Percentiles rank a stretch among this genome's conserved stretches.
Evolutionary conservation across 768 basidiomycete genomes (phyloP).

Genomic region (Favolaschia claudopus): DNA sequence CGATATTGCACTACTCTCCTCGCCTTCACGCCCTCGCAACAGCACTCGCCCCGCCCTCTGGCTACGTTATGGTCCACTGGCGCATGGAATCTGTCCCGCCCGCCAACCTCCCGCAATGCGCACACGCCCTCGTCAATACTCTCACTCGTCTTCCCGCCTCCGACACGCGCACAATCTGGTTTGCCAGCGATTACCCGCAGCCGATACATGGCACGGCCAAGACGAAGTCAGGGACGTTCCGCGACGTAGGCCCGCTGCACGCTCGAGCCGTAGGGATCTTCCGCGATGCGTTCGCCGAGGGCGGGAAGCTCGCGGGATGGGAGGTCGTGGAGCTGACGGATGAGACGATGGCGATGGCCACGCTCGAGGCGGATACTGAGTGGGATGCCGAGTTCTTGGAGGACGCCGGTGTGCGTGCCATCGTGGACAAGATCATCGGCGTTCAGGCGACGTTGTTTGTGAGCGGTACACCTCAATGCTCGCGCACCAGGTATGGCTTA

Average conservation of each 20-base stretch:
- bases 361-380: conserved; percentile 18
- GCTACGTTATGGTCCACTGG: conserved; percentile 65
- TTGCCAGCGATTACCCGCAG: conserved; percentile 64
- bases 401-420: conserved; percentile 60
- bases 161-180: conserved; percentile 55
- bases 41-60: conserved; percentile 41
- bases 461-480: conserved; percentile 55
- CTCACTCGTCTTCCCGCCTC: conserved; percentile 43
- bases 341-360: conserved; percentile 24
- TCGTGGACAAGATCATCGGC: conserved; percentile 65
- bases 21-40: conserved; percentile 50
- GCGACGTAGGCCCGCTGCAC: conserved; percentile 48
- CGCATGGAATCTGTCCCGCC: conserved; percentile 59
- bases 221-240: conserved; percentile 56
- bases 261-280: conserved; percentile 54
- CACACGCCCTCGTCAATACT: conserved; percentile 54
- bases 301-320: conserved; percentile 49
- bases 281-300: conserved; percentile 48
- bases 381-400: conserved; percentile 42
- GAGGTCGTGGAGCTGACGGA: conserved; percentile 52
- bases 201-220: conserved; percentile 23
- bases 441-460: conserved; percentile 58
- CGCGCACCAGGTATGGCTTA: conserved; percentile 50
- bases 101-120: conserved; percentile 53
- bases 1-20: conserved; percentile 51